A percentile compares a stretch with the other conserved stretches of the same genome.
phyloP scores from a whole-genome alignment of 169 alveolate species.

The Babesia gibsoni region DNA sequence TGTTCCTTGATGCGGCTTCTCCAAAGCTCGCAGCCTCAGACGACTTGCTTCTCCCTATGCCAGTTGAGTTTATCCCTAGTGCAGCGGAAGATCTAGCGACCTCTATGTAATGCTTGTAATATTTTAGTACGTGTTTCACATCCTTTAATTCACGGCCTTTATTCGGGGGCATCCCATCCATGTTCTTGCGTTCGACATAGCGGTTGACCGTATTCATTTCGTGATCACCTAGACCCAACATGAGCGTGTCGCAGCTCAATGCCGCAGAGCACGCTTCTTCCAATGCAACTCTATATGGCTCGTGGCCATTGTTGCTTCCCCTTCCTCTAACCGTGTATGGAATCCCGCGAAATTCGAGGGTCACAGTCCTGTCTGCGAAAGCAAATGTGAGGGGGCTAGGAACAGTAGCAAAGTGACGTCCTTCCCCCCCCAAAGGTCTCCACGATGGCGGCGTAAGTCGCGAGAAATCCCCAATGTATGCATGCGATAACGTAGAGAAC shows the following conservation, averaged over 20 bases:
- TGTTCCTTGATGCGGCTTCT: constrained; percentile 38
- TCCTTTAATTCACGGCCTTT: not conserved
- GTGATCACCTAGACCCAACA: constrained; percentile 4
- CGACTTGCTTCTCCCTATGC: constrained; percentile 35
- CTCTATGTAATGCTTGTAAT: constrained; percentile 18
- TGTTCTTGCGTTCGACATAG: constrained; percentile 5
- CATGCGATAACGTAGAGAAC: not conserved
- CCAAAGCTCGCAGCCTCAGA: constrained; percentile 47
- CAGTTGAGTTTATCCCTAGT: not conserved
- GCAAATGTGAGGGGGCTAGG: constrained; percentile 9
- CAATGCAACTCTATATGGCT: not conserved
- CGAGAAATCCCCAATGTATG: not conserved
- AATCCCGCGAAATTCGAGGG: constrained; percentile 24
- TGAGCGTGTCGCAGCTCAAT: constrained; percentile 5
- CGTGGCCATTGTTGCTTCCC: not conserved
- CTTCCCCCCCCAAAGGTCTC: not conserved
- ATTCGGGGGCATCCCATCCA: not conserved
- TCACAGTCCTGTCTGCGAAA: constrained; percentile 10
- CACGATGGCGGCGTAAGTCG: not conserved
- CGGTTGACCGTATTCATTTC: constrained; percentile 10
- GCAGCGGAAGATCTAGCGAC: not conserved
- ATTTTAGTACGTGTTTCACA: not conserved
- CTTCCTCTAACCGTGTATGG: not conserved
- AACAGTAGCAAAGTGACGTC: not conserved
- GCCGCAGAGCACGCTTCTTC: constrained; percentile 19